Base-by-base conservation (phyloP, 1,284 basidiomycete species). In the Coniferiporia weirii region DNA sequence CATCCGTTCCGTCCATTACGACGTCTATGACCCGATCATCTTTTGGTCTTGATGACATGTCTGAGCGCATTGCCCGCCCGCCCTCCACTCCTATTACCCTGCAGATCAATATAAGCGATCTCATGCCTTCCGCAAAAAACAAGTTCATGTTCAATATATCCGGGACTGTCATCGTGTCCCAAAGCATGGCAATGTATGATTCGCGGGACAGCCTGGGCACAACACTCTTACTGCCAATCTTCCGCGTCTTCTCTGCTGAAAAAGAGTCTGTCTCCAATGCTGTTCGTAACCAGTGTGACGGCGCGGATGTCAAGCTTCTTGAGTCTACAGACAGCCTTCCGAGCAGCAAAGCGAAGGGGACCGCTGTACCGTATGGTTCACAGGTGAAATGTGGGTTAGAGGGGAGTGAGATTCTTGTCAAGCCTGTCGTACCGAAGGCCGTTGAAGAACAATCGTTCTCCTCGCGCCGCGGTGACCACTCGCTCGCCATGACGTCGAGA, bases 101-200 rank as follows among this genome's bases (percentile, higher is more conserved):
- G 4, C 88, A 90, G 67, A 66, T 91, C 57, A 89, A 91, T 66
- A 87, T 91, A 76, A 88, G 88, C 66, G 86, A 90, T 47, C 73
- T 91, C 13, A 72, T 82, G n/a, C 79, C 82, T 1, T 81, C 85
- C 2, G 72, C 79, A 34, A 85, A 82, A 68, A 84, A 82, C 60
- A 69, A 75, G 5, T 84, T 91, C 66, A 79, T 77, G 2, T 87
- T 91, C 68, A 79, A 73, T 12, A 80, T 91, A 44, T 76, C 77
- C 3, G 88, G 89, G 3, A 83, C 78, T 2, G 75, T 91, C 44
- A 70, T 89, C 4, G 71, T 91, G 35, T 76, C 85, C 20, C 78
- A 78, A 48, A 64, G 70, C 43, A 68, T 34, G 53, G 44, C 69
- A 65, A 43, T 69, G 67, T 52, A 61, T 64, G 57, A 65, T 67